Percentiles rank a stretch among this genome's conserved stretches.
Conservation (phyloP, 495 filamentous ascomycete species). For the Penicilliopsis zonata region DNA sequence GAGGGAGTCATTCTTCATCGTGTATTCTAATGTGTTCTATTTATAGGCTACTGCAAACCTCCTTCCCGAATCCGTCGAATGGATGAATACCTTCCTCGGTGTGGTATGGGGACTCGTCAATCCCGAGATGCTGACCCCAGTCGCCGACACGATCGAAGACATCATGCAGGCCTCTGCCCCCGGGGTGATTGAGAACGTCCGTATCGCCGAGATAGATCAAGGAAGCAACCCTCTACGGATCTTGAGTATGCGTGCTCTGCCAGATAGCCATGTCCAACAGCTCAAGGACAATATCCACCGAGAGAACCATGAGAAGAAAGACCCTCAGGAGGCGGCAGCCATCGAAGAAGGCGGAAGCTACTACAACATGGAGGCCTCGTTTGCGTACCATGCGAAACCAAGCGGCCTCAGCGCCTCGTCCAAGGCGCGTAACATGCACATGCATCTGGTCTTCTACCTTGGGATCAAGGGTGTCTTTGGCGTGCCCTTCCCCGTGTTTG, state of each 20-base stretch:
- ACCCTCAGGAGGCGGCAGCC: slow-evolving; percentile 77
- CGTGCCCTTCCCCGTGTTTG: slow-evolving; percentile 78
- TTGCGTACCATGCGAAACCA: slow-evolving; percentile 85
- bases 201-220: slow-evolving; percentile 92
- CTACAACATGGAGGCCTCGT: slow-evolving; percentile 88
- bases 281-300: slow-evolving; percentile 68
- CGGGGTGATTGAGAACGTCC: slow-evolving; percentile 80
- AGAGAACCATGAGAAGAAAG: slow-evolving; percentile 66
- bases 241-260: slow-evolving; percentile 77
- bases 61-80: slow-evolving; percentile 86
- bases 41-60: slow-evolving; percentile 62
- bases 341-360: slow-evolving; percentile 86
- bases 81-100: slow-evolving; percentile 80
- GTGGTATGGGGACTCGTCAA: slow-evolving; percentile 84
- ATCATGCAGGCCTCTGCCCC: slow-evolving; percentile 95
- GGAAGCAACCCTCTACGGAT: slow-evolving; percentile 83
- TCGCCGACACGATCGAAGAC: slow-evolving; percentile 70
- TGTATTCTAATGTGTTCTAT: slow-evolving; percentile 10
- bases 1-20: no score
- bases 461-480: slow-evolving; percentile 66
- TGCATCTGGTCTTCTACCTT: slow-evolving; percentile 89
- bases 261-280: slow-evolving; percentile 66
- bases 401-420: slow-evolving; percentile 53
- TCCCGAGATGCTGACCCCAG: slow-evolving; percentile 77
- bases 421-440: slow-evolving; percentile 90